A percentile compares a stretch with the other conserved stretches of the same genome.
Conservation (phyloP, 2,329 filamentous ascomycete species). For the Monilinia fructigena region DNA sequence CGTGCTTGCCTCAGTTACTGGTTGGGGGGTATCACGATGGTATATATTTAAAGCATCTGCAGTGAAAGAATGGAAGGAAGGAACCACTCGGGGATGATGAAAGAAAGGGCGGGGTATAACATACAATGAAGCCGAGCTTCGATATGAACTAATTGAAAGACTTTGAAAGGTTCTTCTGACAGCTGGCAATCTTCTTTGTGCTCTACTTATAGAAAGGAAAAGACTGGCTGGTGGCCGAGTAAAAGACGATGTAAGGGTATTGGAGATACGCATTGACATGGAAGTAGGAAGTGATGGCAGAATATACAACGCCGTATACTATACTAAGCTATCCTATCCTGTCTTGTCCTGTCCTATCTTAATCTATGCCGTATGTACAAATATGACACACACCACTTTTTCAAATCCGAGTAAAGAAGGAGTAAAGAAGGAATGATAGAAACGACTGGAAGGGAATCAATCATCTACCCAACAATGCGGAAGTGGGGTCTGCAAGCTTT, state of each 20-base stretch:
- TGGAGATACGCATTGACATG: constrained; percentile 38
- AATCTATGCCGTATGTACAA: neutral
- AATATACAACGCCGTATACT: constrained; percentile 9
- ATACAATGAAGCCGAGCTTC: constrained; percentile 21
- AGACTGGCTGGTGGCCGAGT: constrained; percentile 33
- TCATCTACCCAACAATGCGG: constrained; percentile 10
- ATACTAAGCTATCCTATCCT: neutral
- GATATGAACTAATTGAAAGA: constrained; percentile 20
- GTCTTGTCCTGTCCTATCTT: too few relatives aligned
- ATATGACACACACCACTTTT: constrained; percentile 18
- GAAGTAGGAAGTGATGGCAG: constrained; percentile 14
- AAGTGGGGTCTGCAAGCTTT: constrained; percentile 10
- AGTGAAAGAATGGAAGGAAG: neutral
- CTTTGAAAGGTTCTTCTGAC: constrained; percentile 22
- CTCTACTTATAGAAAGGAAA: constrained; percentile 25
- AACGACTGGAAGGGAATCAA: constrained; percentile 23
- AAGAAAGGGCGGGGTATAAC: constrained; percentile 20
- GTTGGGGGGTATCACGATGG: constrained; percentile 10
- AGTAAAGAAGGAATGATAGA: constrained; percentile 3
- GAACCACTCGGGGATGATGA: constrained; percentile 10
- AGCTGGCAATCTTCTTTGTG: constrained; percentile 32
- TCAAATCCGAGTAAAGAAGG: constrained; percentile 8
- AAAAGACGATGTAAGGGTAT: constrained; percentile 30
- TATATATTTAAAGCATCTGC: neutral
- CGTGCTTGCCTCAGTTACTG: constrained; percentile 12